phyloP scores from a whole-genome alignment of 805 yeast species.

The Teunomyces gatunensis region DNA sequence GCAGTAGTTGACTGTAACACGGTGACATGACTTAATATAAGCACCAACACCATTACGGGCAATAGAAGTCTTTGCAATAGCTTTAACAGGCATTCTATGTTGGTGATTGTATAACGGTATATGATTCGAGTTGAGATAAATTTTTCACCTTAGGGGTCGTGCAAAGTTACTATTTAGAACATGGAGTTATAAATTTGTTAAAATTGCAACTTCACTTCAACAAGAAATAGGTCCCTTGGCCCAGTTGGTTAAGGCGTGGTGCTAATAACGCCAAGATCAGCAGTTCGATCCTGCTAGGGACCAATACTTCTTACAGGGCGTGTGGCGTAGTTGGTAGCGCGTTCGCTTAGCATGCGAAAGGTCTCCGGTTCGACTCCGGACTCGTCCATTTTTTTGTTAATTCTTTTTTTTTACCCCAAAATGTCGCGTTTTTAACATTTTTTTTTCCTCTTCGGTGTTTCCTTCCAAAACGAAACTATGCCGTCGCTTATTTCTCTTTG shows the following conservation, averaged over 20 bases:
- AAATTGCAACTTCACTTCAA: neutral
- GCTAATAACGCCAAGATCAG: constrained; percentile 65
- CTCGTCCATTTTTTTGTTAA: constrained; percentile 55
- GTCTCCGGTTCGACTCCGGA: constrained; percentile 78
- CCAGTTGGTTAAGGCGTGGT: constrained; percentile 55
- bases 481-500: constrained; percentile 9
- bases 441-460: constrained; percentile 1
- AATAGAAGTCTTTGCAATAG: constrained; percentile 54
- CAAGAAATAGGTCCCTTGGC: constrained; percentile 44
- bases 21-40: constrained; percentile 70
- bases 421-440: neutral
- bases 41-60: constrained; percentile 79
- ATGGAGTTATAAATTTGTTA: neutral
- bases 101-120: neutral
- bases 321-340: constrained; percentile 84
- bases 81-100: constrained; percentile 53
- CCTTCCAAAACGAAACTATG: neutral
- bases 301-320: constrained; percentile 54
- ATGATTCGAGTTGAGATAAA: constrained; percentile 3
- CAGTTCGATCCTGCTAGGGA: constrained; percentile 89
- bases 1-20: constrained; percentile 76
- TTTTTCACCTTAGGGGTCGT: constrained; percentile 7
- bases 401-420: constrained; percentile 11
- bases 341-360: constrained; percentile 78
- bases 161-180: neutral